Conservation (phyloP, 148 eudicot genomes). For the Polygonum aviculare region DNA sequence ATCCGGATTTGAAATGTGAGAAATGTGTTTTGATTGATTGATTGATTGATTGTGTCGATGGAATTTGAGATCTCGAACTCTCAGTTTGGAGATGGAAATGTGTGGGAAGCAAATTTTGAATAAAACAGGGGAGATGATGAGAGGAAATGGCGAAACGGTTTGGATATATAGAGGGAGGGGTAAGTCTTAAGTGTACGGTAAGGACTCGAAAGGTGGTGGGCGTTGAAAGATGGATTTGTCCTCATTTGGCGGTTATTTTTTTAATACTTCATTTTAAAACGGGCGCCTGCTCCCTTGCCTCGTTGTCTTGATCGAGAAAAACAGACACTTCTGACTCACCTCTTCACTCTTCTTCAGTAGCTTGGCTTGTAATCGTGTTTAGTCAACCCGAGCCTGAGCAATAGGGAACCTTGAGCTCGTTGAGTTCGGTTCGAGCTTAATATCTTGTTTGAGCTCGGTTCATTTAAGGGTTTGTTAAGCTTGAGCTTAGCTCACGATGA, state of each 20-base stretch:
- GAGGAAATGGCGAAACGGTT: not conserved
- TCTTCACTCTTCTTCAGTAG: too few species aligned
- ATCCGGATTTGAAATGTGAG: not conserved
- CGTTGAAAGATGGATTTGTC: not conserved
- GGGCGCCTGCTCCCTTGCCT: not conserved
- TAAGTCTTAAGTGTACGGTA: not conserved
- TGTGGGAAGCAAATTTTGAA: not conserved
- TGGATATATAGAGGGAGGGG: not conserved
- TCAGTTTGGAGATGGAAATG: not conserved
- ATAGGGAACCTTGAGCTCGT: too few species aligned
- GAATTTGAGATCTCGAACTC: not conserved
- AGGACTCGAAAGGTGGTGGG: not conserved
- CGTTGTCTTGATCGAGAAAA: too few species aligned
- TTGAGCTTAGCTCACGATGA: too few species aligned
- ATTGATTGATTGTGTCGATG: not conserved
- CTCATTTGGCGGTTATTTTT: not conserved
- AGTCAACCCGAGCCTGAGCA: too few species aligned
- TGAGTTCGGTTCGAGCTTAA: too few species aligned
- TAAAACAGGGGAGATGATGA: not conserved
- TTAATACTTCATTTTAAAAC: not conserved
- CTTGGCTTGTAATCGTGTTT: too few species aligned
- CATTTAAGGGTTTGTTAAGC: too few species aligned
- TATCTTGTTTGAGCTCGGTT: too few species aligned
- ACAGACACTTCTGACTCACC: too few species aligned
- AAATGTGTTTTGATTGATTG: too few species aligned